These are phyloP conservation scores for Madurella mycetomatis DNA, from an alignment of 2,329 filamentous ascomycete species.

Conservation along the genomic window DNA sequence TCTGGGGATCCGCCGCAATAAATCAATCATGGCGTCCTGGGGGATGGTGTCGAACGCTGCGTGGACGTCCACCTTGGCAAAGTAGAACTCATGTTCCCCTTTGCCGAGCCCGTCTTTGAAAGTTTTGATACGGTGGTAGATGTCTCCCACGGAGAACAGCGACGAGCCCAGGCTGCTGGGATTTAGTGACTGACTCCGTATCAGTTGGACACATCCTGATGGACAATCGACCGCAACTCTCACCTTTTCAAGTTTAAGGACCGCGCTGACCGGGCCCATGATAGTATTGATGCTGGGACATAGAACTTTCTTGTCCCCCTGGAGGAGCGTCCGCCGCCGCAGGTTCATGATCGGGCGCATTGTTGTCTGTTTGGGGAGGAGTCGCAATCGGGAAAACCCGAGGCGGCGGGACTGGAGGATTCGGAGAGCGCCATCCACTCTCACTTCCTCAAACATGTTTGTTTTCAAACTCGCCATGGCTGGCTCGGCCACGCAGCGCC, in stretches of 20 bases:
- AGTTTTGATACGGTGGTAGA: conserved; percentile 65
- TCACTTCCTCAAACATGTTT: conserved; percentile 76
- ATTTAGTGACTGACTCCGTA: conserved; percentile 38
- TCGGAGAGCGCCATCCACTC: conserved; percentile 48
- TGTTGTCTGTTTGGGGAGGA: conserved; percentile 74
- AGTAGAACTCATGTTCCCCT: conserved; percentile 57
- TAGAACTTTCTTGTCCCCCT: conserved; percentile 50
- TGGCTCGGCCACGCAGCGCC: conserved; percentile 72
- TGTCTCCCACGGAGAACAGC: conserved; percentile 74
- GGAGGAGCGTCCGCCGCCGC: conserved; percentile 53
- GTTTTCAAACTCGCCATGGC: conserved; percentile 62
- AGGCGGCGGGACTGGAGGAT: conserved; percentile 60
- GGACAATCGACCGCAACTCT: not conserved
- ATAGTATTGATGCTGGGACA: conserved; percentile 63
- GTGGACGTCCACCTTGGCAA: conserved; percentile 88
- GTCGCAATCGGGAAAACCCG: conserved; percentile 71
- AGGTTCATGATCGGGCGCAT: conserved; percentile 87
- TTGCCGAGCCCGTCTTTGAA: conserved; percentile 57
- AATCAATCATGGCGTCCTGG: conserved; percentile 64
- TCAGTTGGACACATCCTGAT: not conserved
- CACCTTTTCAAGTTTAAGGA: conserved; percentile 76
- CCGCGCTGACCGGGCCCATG: conserved; percentile 64
- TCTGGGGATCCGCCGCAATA: conserved; percentile 57
- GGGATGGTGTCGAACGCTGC: conserved; percentile 95
- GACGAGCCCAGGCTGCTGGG: conserved; percentile 68